Percentiles rank a stretch among this genome's conserved stretches.
These are phyloP conservation scores for Gaultheria prostrata DNA, from an alignment of 148 eudicot species.

Conservation along the genomic window DNA sequence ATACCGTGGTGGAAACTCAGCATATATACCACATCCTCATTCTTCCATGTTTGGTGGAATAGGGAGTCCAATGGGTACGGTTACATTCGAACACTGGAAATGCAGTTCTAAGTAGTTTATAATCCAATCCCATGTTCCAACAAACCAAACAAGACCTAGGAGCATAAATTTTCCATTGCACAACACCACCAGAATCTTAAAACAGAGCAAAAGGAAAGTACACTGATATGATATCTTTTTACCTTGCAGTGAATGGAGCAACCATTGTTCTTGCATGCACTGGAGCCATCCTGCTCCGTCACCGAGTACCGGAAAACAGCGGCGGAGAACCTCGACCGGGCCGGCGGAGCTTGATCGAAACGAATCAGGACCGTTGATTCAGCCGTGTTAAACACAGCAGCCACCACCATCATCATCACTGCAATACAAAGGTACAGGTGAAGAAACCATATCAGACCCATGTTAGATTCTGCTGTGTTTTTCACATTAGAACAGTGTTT, in stretches of 20 bases:
- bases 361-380: slow-evolving; percentile 9
- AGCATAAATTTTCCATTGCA: background rate
- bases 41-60: background rate
- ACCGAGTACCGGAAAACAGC: slow-evolving; percentile 17
- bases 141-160: background rate
- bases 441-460: slow-evolving; percentile 5
- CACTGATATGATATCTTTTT: background rate
- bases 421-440: slow-evolving; percentile 12
- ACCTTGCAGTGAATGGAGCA: slow-evolving; percentile 20
- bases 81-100: background rate
- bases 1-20: too few species aligned
- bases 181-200: background rate
- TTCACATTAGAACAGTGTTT: background rate
- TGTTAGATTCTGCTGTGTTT: background rate
- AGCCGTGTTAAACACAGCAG: background rate
- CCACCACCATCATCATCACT: background rate
- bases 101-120: background rate
- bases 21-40: background rate
- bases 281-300: background rate
- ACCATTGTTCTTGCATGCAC: background rate
- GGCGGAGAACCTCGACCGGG: slow-evolving; percentile 15
- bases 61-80: background rate
- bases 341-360: slow-evolving; percentile 15
- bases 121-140: background rate
- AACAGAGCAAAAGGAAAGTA: background rate